These are phyloP conservation scores for Wallacemonas sp. DNA, from an alignment of 208 protist species.

Conservation along the genomic window DNA sequence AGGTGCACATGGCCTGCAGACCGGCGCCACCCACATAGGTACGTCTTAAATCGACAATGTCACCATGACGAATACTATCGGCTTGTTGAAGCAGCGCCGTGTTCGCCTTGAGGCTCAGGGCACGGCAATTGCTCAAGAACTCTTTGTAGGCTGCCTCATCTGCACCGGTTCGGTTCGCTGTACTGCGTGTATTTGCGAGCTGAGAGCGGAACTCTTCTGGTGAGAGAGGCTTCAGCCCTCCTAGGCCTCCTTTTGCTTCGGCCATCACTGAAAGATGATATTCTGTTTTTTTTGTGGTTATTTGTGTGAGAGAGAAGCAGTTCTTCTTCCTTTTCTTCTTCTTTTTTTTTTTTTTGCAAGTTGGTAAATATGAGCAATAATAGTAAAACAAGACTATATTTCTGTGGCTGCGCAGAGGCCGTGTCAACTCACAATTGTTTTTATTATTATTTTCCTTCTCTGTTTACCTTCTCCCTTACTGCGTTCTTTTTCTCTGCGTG, in stretches of 20 bases:
- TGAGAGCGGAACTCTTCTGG: conserved; percentile 17
- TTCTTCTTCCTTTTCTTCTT: neutral
- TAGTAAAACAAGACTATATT: no score
- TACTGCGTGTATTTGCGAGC: neutral
- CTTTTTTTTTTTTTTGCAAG: neutral
- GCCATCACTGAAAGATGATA: neutral
- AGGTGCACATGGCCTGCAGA: conserved; percentile 68
- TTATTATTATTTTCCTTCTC: no score
- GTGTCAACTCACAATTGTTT: no score
- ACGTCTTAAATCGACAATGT: conserved; percentile 54
- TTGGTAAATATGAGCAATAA: no score
- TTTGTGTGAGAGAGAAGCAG: neutral
- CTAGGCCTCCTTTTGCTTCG: neutral
- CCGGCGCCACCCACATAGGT: conserved; percentile 78
- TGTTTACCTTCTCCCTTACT: no score
- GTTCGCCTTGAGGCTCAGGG: conserved; percentile 69
- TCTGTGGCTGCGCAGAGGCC: no score
- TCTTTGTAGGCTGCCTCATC: conserved; percentile 34
- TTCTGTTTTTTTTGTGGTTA: neutral
- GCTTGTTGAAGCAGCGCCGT: conserved; percentile 37
- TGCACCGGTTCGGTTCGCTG: neutral
- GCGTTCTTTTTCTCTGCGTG: no score
- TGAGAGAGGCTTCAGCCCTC: conserved; percentile 8
- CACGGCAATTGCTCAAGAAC: conserved; percentile 59
- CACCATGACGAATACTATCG: conserved; percentile 33